phyloP scores from a whole-genome alignment of 352 stramenopile species.

The Phytopythium oedochilum region DNA sequence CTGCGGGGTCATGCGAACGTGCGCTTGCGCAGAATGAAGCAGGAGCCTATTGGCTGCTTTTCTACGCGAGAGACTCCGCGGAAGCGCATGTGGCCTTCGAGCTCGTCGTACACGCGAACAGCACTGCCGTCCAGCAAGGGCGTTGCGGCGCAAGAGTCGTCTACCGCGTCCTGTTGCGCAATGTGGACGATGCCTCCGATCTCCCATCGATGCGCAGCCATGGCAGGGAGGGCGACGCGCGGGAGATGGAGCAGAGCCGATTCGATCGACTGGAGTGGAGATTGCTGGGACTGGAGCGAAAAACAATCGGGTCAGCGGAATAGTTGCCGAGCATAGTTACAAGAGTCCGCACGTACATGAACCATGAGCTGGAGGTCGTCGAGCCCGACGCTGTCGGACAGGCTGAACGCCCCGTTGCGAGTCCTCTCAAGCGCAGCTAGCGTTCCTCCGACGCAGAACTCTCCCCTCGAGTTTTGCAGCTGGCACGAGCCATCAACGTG shows the following conservation, averaged over 20 bases:
- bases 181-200: slow-evolving; percentile 40
- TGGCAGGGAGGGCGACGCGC: slow-evolving; percentile 25
- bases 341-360: slow-evolving; percentile 8
- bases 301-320: slow-evolving; percentile 1
- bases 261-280: slow-evolving; percentile 53
- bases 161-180: slow-evolving; percentile 20
- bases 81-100: slow-evolving; percentile 9
- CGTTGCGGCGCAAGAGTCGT: neutral
- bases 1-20: slow-evolving; percentile 44
- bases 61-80: slow-evolving; percentile 61
- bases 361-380: slow-evolving; percentile 34
- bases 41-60: slow-evolving; percentile 13
- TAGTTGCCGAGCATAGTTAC: neutral
- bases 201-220: slow-evolving; percentile 35
- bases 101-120: slow-evolving; percentile 46
- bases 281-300: slow-evolving; percentile 22
- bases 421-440: slow-evolving; percentile 58
- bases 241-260: slow-evolving; percentile 51
- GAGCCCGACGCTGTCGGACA: slow-evolving; percentile 48
- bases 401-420: slow-evolving; percentile 50
- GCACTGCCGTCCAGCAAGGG: slow-evolving; percentile 24
- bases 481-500: slow-evolving; percentile 14
- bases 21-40: slow-evolving; percentile 57
- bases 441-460: slow-evolving; percentile 56
- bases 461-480: slow-evolving; percentile 23